A percentile compares a stretch with the other conserved stretches of the same genome.
phyloP scores from a whole-genome alignment of 352 stramenopile genomes.

The Phytopythium boreale region DNA sequence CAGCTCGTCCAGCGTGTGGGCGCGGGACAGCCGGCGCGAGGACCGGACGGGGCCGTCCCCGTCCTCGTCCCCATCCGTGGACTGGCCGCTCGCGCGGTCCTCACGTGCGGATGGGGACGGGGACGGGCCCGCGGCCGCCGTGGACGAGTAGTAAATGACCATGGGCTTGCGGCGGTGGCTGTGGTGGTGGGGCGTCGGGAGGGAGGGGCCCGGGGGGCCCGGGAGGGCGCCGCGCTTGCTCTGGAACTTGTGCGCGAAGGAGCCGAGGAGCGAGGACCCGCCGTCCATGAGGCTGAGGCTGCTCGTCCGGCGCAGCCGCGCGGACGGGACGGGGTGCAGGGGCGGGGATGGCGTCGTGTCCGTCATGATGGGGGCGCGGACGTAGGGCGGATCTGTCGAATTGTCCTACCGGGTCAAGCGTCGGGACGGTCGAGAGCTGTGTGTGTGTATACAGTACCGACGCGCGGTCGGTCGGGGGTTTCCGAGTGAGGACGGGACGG shows the following conservation, averaged over 20 bases:
- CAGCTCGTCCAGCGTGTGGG: constrained; percentile 10
- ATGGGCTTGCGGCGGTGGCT: constrained; percentile 27
- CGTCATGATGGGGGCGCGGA: constrained; percentile 1
- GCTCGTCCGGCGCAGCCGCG: constrained; percentile 17
- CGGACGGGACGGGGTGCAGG: background rate
- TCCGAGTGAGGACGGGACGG: background rate
- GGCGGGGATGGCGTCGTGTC: background rate
- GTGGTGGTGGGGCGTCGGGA: constrained; percentile 17
- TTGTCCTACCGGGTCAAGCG: too few relatives aligned
- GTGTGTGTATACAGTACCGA: background rate
- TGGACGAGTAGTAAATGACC: constrained; percentile 33
- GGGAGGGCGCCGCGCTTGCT: constrained; percentile 15
- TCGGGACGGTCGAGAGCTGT: too few relatives aligned
- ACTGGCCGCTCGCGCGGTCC: background rate
- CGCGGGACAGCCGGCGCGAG: background rate
- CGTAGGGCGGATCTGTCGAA: background rate
- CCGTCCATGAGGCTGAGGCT: constrained; percentile 17
- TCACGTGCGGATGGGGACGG: background rate
- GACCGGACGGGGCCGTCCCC: background rate
- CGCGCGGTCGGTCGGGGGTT: background rate
- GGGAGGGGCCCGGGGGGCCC: constrained; percentile 8
- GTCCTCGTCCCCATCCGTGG: background rate
- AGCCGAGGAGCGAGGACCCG: background rate
- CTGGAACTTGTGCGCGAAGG: constrained; percentile 23
- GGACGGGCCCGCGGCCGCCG: background rate